phyloP scores from a whole-genome alignment of 140 eudicot genomes.

The Ambrosia hybrid region DNA sequence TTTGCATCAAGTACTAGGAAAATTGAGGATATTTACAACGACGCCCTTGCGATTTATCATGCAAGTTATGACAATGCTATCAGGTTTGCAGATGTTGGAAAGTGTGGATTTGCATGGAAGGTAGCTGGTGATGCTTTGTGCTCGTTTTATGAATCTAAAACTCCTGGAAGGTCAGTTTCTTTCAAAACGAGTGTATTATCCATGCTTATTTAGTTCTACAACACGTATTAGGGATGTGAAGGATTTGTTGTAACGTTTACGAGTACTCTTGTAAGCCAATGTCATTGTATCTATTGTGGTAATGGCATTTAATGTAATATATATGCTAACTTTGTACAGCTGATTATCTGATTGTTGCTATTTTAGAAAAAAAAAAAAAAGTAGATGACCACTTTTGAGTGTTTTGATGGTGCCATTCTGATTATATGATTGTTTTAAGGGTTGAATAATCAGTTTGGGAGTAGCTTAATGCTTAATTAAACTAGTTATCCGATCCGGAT shows the following conservation, averaged over 20 bases:
- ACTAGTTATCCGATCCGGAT: neutral
- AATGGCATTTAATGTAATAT: constrained; percentile 5
- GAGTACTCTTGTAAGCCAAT: constrained; percentile 23
- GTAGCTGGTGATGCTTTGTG: constrained; percentile 84
- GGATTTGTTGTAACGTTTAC: neutral
- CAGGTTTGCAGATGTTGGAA: constrained; percentile 17
- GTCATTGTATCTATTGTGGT: constrained; percentile 13
- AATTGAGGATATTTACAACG: constrained; percentile 40
- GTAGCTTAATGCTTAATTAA: neutral
- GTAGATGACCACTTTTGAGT: neutral
- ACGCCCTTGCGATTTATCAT: constrained; percentile 65
- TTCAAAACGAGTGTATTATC: constrained; percentile 42
- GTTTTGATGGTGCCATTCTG: no score
- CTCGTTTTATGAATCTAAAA: constrained; percentile 31
- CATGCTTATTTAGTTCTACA: constrained; percentile 12
- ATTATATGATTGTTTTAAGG: neutral
- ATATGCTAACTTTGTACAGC: neutral
- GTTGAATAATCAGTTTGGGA: neutral
- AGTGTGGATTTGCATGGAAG: constrained; percentile 82
- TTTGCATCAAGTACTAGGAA: constrained; percentile 48
- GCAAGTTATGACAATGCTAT: constrained; percentile 50
- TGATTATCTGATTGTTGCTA: neutral
- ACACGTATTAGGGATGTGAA: neutral
- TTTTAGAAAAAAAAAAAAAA: neutral
- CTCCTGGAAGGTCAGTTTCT: constrained; percentile 35